Evolutionary conservation across 2,329 filamentous ascomycete species (phyloP), one percentile per base, ranked within the genome.

Genomic region (Colletotrichum spaethianum): DNA sequence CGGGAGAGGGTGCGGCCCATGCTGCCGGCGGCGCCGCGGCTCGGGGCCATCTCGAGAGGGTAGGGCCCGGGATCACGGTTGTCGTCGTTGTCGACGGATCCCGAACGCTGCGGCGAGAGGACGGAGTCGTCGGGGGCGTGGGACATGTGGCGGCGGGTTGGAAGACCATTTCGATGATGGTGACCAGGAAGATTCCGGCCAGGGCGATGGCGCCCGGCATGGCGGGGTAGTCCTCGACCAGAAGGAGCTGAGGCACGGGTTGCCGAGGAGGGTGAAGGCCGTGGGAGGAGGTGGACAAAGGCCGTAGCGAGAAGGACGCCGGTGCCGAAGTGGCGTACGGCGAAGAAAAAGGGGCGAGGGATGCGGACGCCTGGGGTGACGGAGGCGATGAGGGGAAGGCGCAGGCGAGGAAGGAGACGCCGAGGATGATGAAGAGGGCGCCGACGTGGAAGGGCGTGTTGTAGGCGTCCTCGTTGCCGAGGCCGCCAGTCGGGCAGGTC

Each of bases 201-300:
- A 97, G 94, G 60, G 94, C 92, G 70, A 97, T 91, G 63, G 95
- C 88, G 4, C 94, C 94, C 0, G 94, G 91, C 83, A 96, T 93
- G 28, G 94, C 93, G n/a, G 64, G 89, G 82, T 96, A 97, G 36
- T 89, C 88, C 53, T 91, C 77, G 77, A 89, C 90, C 94, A 97
- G 79, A 95, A 93, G 65, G 86, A 83, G 16, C 92, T 92, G 1
- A 97, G 88, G 78, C 91, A 93, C 14, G 89, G 90, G 75, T 92
- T 85, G 50, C 86, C 90, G 14, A 92, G 84, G 9, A 89, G 90
- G 64, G 84, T 79, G 75, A 93, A 93, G 6, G 91, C 91, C 2
- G 89, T 93, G 55, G 90, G 11, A 92, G 87, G 40, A 92, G 84
- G 83, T 95, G 93, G 38, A 95, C 93, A 77, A 96, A 96, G 63